These are phyloP conservation scores for Colletotrichum liaoningense DNA, from an alignment of 2,329 filamentous ascomycete species.

Conservation along the genomic window DNA sequence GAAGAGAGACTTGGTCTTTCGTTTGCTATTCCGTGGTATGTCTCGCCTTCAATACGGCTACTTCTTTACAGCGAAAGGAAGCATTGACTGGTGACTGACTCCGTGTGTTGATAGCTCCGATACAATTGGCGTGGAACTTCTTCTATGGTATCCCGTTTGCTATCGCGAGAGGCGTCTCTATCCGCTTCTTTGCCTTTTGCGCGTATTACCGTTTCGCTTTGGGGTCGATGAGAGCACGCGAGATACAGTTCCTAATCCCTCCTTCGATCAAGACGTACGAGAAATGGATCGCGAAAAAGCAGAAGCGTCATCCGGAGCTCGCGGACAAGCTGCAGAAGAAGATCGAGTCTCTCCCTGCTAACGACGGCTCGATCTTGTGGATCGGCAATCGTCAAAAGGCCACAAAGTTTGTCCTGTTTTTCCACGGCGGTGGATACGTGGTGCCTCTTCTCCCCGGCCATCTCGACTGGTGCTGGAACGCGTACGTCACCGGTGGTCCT, in stretches of 20 bases:
- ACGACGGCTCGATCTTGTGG: conserved; percentile 41
- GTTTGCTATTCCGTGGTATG: conserved; percentile 35
- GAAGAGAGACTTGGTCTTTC: conserved; percentile 29
- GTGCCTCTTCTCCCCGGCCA: conserved; percentile 38
- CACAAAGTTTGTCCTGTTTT: conserved; percentile 43
- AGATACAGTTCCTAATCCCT: conserved; percentile 39
- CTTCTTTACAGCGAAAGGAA: background rate
- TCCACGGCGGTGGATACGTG: conserved; percentile 46
- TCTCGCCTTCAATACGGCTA: background rate
- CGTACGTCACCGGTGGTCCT: conserved; percentile 37
- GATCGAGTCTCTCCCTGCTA: conserved; percentile 17
- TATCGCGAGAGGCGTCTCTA: conserved; percentile 33
- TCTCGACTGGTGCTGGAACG: conserved; percentile 42
- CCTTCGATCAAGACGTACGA: conserved; percentile 38
- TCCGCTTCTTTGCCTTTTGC: conserved; percentile 35
- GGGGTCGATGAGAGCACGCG: conserved; percentile 28
- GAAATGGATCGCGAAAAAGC: conserved; percentile 39
- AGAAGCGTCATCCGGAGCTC: conserved; percentile 4
- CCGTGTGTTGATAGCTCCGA: conserved; percentile 26
- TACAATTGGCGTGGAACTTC: conserved; percentile 27
- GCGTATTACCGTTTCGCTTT: conserved; percentile 35
- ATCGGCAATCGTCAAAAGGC: conserved; percentile 43
- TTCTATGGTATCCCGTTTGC: conserved; percentile 32
- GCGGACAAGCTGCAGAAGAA: conserved; percentile 6
- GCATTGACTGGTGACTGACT: background rate